Percentiles rank a stretch among this genome's conserved stretches.
These are phyloP conservation scores for Calvatia gigantea DNA, from an alignment of 768 basidiomycete species.

Conservation along the genomic window DNA sequence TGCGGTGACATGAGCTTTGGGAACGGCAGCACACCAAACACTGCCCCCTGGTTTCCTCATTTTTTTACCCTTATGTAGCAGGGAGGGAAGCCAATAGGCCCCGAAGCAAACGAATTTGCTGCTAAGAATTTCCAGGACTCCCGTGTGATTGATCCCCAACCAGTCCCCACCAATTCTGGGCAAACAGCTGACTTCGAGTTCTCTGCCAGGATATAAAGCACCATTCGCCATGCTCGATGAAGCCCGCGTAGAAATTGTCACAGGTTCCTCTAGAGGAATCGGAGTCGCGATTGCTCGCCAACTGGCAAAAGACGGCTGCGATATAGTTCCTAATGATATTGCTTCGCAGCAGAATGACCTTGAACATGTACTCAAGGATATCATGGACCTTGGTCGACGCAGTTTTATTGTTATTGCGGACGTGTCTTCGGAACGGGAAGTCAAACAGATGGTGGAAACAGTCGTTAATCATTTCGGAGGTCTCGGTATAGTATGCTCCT, in stretches of 20 bases:
- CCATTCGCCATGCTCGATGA: background rate
- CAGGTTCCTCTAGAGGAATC: conserved; percentile 44
- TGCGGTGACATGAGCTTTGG: too few relatives aligned
- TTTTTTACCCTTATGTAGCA: too few relatives aligned
- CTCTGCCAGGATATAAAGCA: too few relatives aligned
- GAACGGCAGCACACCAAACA: too few relatives aligned
- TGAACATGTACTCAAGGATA: conserved; percentile 10
- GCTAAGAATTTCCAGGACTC: too few relatives aligned
- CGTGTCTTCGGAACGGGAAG: conserved; percentile 17
- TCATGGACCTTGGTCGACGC: conserved; percentile 10
- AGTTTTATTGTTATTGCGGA: conserved; percentile 11
- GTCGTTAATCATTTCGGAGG: conserved; percentile 16
- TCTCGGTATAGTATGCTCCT: conserved; percentile 17
- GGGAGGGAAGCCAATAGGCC: too few relatives aligned
- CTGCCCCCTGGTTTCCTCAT: too few relatives aligned
- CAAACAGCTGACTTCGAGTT: background rate
- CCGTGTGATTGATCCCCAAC: too few relatives aligned
- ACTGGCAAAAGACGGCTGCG: conserved; percentile 40
- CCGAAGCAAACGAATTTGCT: too few relatives aligned
- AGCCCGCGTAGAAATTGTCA: conserved; percentile 33
- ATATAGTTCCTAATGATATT: conserved; percentile 38
- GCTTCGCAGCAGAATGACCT: conserved; percentile 11
- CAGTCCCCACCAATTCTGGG: too few relatives aligned
- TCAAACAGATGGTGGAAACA: conserved; percentile 15
- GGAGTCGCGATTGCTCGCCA: conserved; percentile 42